phyloP scores from a whole-genome alignment of 352 stramenopile genomes.

The Halophytophthora polymorphica region DNA sequence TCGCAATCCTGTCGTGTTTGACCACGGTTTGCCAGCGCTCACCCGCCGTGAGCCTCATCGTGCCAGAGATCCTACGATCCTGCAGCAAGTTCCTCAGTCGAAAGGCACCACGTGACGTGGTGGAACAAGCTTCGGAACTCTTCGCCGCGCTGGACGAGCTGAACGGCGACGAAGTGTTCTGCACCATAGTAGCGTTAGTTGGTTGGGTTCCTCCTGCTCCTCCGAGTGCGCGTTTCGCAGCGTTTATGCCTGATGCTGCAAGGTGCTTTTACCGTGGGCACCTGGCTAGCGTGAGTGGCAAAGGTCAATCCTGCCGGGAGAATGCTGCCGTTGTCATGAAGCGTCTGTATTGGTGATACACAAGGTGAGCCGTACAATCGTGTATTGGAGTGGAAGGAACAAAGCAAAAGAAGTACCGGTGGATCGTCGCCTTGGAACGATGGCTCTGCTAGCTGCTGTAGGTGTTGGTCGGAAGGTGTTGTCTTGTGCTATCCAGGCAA shows the following conservation, averaged over 20 bases:
- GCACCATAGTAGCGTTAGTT: slow-evolving; percentile 39
- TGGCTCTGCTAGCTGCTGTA: slow-evolving; percentile 11
- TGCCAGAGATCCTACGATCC: slow-evolving; percentile 45
- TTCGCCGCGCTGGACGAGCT: slow-evolving; percentile 43
- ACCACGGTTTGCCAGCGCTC: slow-evolving; percentile 40
- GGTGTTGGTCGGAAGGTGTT: slow-evolving; percentile 12
- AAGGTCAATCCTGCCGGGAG: slow-evolving; percentile 17
- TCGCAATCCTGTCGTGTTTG: slow-evolving; percentile 61
- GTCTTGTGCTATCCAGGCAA: slow-evolving; percentile 24
- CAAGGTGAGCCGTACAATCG: slow-evolving; percentile 14
- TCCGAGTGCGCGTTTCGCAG: slow-evolving; percentile 38
- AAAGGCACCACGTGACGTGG: slow-evolving; percentile 29
- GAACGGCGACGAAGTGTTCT: slow-evolving; percentile 79
- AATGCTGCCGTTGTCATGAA: slow-evolving; percentile 33
- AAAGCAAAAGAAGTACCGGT: slow-evolving; percentile 7
- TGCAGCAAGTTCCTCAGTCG: slow-evolving; percentile 49
- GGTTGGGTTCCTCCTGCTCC: slow-evolving; percentile 51
- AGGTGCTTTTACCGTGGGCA: slow-evolving; percentile 32
- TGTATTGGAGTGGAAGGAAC: slow-evolving; percentile 24
- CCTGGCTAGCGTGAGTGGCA: slow-evolving; percentile 14
- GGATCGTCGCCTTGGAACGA: slow-evolving; percentile 7
- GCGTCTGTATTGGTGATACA: slow-evolving; percentile 22
- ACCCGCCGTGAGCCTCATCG: slow-evolving; percentile 45
- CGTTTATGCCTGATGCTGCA: slow-evolving; percentile 26
- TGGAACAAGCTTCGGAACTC: slow-evolving; percentile 34